Base-by-base conservation (phyloP, 495 filamentous ascomycete species). In the Thermochaetoides thermophila region DNA sequence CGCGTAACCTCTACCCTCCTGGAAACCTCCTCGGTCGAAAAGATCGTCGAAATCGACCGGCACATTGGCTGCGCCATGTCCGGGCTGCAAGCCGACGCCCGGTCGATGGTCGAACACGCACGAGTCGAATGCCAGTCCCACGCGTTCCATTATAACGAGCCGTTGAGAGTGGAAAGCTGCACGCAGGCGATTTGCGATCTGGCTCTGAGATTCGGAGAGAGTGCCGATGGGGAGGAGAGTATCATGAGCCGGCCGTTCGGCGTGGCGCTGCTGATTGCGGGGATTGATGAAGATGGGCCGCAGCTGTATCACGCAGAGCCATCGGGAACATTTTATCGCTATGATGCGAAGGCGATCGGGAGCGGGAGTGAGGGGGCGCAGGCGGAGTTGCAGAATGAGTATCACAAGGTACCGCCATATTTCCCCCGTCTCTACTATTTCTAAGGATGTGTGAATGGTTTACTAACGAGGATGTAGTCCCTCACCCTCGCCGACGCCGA, bases 61-160 rank as follows among this genome's bases (percentile, higher is more conserved):
- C 89, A 97, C 66, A 92, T 97, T 46, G 89, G 89, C 31, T 96
- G 89, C 63, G 91, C 89, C 59, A 97, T 96, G 91, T 84, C 76
- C 36, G 89, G 89, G 13, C 69, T 97, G 38, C 89, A 97, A 63
- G 89, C 89, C 40, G 89, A 97, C 61, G 89, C 89, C 24, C 77
- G 89, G 30, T 81, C 76, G 55, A 86, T 97, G 73, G 76, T 97
- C 35, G 89, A 97, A 66, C 89, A 97, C 61, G 89, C 89, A 32
- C 84, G 89, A 37, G 89, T 97, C 44, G 91, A 96, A 66, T 81
- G 76, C 48, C 89, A 97, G 63, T 87, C 81, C 60, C 89, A 97
- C 57, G 70, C 76, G 34, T 96, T 97, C 71, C 77, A 96, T 71
- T 97, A 84, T 60, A 87, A 85, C 61, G 89, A 97, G 63, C 70